phyloP scores from a whole-genome alignment of 2,329 filamentous ascomycete genomes.

The Arthrobotrys megalospora region DNA sequence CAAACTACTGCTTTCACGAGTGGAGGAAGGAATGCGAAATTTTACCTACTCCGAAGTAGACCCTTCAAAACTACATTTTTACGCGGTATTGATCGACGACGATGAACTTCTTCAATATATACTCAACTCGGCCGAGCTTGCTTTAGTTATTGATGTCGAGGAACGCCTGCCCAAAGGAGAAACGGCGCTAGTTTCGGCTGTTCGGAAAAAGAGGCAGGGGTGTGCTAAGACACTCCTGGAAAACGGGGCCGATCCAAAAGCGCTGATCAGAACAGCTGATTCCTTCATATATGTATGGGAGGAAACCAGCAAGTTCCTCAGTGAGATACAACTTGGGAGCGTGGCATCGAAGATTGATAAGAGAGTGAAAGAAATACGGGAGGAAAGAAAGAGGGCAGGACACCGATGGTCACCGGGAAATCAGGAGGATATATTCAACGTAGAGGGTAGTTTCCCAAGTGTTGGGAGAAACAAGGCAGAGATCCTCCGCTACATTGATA shows the following conservation, averaged over 20 bases:
- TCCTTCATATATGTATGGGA: neutral
- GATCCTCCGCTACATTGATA: slow-evolving; percentile 1
- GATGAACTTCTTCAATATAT: neutral
- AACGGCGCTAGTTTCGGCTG: neutral
- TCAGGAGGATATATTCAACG: neutral
- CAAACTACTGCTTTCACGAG: slow-evolving; percentile 9
- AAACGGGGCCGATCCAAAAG: neutral
- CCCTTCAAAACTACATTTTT: neutral
- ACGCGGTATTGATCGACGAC: slow-evolving; percentile 17
- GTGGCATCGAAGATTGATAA: slow-evolving; percentile 5
- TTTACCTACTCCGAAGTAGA: slow-evolving; percentile 5
- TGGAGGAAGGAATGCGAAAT: slow-evolving; percentile 1
- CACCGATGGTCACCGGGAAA: too few relatives aligned
- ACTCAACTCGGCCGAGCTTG: neutral
- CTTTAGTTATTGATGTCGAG: neutral
- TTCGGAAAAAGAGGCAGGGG: neutral
- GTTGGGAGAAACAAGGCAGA: neutral
- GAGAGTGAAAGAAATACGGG: too few relatives aligned
- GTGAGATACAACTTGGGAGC: neutral
- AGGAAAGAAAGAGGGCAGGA: too few relatives aligned
- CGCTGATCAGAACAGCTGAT: neutral
- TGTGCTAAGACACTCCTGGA: slow-evolving; percentile 6
- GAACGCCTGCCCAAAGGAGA: too few relatives aligned
- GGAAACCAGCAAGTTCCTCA: neutral
- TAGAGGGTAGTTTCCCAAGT: neutral